Evolutionary conservation across 805 yeast species (phyloP).

Genomic region (Monosporozyma aerobia): DNA sequence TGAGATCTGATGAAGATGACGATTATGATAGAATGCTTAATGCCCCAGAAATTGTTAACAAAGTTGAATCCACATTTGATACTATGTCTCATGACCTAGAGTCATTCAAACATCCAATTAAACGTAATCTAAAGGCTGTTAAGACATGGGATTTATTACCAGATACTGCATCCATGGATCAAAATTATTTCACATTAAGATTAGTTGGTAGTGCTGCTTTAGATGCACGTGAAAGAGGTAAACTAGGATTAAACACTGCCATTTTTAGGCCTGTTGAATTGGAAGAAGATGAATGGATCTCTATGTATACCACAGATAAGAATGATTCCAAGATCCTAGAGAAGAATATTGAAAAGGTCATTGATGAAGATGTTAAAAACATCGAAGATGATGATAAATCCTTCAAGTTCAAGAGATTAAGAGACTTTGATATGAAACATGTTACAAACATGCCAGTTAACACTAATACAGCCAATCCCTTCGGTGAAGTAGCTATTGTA

Average conservation of each 20-base stretch:
- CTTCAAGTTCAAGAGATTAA: slow-evolving; percentile 51
- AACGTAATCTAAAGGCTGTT: slow-evolving; percentile 63
- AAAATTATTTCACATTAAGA: slow-evolving; percentile 55
- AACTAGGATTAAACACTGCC: slow-evolving; percentile 42
- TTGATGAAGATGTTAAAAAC: slow-evolving; percentile 19
- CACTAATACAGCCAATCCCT: slow-evolving; percentile 9
- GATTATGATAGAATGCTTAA: slow-evolving; percentile 15
- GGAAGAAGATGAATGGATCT: slow-evolving; percentile 68
- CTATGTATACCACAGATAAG: slow-evolving; percentile 47
- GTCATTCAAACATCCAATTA: slow-evolving; percentile 66
- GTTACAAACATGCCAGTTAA: slow-evolving; percentile 13
- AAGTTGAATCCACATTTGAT: slow-evolving; percentile 72
- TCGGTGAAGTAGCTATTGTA: slow-evolving; percentile 54
- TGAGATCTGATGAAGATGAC: slow-evolving; percentile 20
- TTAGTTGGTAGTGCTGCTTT: slow-evolving; percentile 45
- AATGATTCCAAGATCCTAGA: slow-evolving; percentile 35
- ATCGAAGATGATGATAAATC: slow-evolving; percentile 19
- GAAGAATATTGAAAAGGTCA: slow-evolving; percentile 32
- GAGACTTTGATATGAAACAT: slow-evolving; percentile 73
- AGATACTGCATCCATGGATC: slow-evolving; percentile 84
- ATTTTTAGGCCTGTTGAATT: slow-evolving; percentile 66
- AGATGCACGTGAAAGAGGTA: slow-evolving; percentile 28
- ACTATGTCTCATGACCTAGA: slow-evolving; percentile 35
- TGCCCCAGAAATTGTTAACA: slow-evolving; percentile 22
- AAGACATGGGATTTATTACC: slow-evolving; percentile 77